phyloP scores from a whole-genome alignment of 2,329 filamentous ascomycete genomes.

The Zasmidium cellare region DNA sequence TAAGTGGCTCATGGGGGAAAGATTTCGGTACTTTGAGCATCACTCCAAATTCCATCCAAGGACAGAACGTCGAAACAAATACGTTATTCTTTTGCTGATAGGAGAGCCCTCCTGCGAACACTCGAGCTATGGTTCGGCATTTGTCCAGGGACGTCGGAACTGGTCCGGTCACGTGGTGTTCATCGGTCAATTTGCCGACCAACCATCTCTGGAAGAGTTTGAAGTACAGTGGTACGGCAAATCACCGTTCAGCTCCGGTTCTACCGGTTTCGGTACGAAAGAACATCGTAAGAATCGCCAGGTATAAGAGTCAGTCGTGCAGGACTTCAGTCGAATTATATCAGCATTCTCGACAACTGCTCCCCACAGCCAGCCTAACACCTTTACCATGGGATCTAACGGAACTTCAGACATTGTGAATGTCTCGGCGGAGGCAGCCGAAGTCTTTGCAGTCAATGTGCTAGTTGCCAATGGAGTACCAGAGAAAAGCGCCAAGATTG shows the following conservation, averaged over 20 bases:
- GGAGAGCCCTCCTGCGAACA: no score
- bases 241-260: background rate
- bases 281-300: background rate
- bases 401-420: background rate
- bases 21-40: no score
- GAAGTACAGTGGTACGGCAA: background rate
- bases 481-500: conserved; percentile 56
- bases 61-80: no score
- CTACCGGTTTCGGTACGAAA: background rate
- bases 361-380: no score
- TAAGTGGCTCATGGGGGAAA: no score
- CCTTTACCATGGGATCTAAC: background rate
- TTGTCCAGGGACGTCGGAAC: no score
- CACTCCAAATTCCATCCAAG: no score
- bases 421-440: conserved; percentile 30
- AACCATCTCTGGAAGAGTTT: background rate
- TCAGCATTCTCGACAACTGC: no score
- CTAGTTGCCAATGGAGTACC: conserved; percentile 64
- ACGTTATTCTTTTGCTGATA: no score
- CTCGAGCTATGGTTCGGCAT: no score
- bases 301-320: background rate
- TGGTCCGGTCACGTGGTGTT: no score
- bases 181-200: background rate
- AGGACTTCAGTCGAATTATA: background rate
- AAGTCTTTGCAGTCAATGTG: conserved; percentile 53